phyloP scores from a whole-genome alignment of 2,329 filamentous ascomycete genomes.

The Colletotrichum agaves region DNA sequence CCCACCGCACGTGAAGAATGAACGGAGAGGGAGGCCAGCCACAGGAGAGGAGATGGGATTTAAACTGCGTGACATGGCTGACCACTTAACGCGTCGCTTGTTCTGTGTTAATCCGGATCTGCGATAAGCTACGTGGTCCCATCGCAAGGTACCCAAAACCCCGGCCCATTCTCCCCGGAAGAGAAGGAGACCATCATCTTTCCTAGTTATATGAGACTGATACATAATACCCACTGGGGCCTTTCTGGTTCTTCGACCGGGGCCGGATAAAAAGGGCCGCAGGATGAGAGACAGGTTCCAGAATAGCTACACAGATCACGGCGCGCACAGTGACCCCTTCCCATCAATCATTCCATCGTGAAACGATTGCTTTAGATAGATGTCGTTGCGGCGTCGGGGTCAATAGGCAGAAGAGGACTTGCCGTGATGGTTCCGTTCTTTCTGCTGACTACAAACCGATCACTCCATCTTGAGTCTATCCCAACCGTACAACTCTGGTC shows the following conservation, averaged over 20 bases:
- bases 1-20: neutral
- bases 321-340: conserved; percentile 1
- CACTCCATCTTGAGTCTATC: no score
- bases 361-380: conserved; percentile 18
- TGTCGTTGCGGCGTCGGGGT: no score
- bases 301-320: neutral
- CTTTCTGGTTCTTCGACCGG: neutral
- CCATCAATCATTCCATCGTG: conserved; percentile 1
- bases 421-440: no score
- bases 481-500: no score
- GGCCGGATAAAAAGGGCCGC: neutral
- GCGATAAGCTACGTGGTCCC: conserved; percentile 1
- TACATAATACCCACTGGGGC: neutral
- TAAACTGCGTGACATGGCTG: neutral
- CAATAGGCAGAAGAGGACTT: no score
- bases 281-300: neutral
- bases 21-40: neutral
- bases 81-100: neutral
- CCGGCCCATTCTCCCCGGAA: neutral
- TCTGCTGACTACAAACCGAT: no score
- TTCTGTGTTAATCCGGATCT: neutral
- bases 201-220: neutral
- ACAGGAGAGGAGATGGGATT: conserved; percentile 18
- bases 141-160: neutral
- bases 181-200: neutral